These are phyloP conservation scores for Spiromyces aspiralis DNA, from an alignment of 371 early-diverging fungal species.

Conservation along the genomic window DNA sequence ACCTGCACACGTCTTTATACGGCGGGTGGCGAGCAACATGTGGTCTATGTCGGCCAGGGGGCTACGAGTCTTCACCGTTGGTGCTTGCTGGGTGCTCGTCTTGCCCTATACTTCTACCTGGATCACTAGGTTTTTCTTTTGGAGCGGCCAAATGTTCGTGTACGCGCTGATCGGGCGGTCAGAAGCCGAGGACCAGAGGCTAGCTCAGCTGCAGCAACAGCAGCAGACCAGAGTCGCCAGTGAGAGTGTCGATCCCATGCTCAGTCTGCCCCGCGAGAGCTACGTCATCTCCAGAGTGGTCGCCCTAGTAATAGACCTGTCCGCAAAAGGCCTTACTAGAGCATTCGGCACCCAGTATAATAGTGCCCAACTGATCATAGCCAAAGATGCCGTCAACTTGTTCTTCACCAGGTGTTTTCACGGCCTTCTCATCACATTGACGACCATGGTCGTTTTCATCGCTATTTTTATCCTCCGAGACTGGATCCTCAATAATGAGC, in stretches of 20 bases:
- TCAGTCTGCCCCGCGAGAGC: too few relatives aligned
- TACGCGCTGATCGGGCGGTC: conserved; percentile 13
- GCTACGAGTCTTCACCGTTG: conserved; percentile 37
- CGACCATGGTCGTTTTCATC: conserved; percentile 57
- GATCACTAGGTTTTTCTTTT: conserved; percentile 66
- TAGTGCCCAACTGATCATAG: too few relatives aligned
- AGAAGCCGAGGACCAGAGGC: too few relatives aligned
- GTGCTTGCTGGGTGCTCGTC: conserved; percentile 59
- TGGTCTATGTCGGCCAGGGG: conserved; percentile 10
- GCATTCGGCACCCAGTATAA: too few relatives aligned
- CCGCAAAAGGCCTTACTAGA: too few relatives aligned
- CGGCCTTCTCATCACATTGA: conserved; percentile 63
- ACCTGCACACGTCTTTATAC: conserved; percentile 34
- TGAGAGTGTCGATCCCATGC: too few relatives aligned
- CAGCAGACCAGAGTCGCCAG: too few relatives aligned
- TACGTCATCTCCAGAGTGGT: too few relatives aligned
- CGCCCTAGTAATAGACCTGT: too few relatives aligned
- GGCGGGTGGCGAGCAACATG: conserved; percentile 29
- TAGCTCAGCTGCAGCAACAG: too few relatives aligned
- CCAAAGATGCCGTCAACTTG: too few relatives aligned
- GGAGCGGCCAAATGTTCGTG: conserved; percentile 41
- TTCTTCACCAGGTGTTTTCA: conserved; percentile 71
- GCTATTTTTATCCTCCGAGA: conserved; percentile 66
- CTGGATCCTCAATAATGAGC: conserved; percentile 69
- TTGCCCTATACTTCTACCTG: conserved; percentile 70